These are phyloP conservation scores for Protomyces gravidus DNA, from an alignment of 1,139 yeast species.

Conservation along the genomic window DNA sequence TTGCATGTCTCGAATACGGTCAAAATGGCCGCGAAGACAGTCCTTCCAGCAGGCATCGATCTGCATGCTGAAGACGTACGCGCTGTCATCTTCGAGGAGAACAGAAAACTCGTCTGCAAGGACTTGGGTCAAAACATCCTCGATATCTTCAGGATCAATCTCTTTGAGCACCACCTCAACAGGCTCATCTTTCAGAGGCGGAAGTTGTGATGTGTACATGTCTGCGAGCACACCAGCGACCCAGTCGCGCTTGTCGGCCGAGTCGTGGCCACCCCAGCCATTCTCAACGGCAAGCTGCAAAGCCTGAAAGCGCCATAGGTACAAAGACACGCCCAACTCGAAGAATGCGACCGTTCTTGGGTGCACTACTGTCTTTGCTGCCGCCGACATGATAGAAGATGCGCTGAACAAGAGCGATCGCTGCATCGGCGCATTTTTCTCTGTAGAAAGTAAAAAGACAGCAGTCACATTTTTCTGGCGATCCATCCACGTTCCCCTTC, in stretches of 20 bases:
- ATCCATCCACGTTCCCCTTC: not conserved
- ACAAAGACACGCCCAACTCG: constrained; percentile 21
- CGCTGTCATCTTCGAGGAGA: constrained; percentile 82
- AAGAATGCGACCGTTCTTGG: constrained; percentile 20
- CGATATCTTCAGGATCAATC: constrained; percentile 74
- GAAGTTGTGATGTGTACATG: constrained; percentile 43
- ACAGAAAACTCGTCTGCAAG: constrained; percentile 95
- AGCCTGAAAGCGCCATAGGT: constrained; percentile 62
- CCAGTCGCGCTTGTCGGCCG: constrained; percentile 93
- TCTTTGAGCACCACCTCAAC: constrained; percentile 32
- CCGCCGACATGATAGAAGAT: not conserved
- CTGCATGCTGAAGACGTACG: constrained; percentile 62
- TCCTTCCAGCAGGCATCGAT: constrained; percentile 64
- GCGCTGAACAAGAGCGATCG: too few species aligned
- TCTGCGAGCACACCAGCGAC: constrained; percentile 77
- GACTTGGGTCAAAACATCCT: constrained; percentile 78
- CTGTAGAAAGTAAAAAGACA: too few species aligned
- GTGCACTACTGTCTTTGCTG: constrained; percentile 6
- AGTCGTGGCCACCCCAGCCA: constrained; percentile 92
- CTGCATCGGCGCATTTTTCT: too few species aligned
- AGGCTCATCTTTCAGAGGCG: constrained; percentile 41
- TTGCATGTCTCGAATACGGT: constrained; percentile 57
- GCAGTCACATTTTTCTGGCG: not conserved
- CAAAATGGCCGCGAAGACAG: constrained; percentile 53
- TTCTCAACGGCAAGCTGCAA: constrained; percentile 89